phyloP scores from a whole-genome alignment of 2,329 filamentous ascomycete genomes.

The Emericellopsis atlantica region DNA sequence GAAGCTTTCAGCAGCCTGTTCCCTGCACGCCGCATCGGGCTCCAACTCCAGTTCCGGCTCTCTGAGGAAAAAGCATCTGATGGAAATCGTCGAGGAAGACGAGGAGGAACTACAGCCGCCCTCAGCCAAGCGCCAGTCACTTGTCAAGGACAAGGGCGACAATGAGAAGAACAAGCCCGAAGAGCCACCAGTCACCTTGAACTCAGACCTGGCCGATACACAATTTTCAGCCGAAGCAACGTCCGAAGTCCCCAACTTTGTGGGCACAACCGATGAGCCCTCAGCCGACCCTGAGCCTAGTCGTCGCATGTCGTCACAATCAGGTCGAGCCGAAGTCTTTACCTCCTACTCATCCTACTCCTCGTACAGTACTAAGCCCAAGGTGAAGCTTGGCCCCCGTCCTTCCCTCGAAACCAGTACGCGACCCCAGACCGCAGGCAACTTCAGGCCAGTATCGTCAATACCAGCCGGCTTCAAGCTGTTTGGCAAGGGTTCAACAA shows the following conservation, averaged over 20 bases:
- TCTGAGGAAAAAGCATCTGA: conserved; percentile 60
- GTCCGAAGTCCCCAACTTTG: conserved; percentile 37
- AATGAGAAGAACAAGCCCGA: conserved; percentile 12
- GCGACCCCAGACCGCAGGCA: conserved; percentile 47
- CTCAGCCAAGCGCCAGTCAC: conserved; percentile 40
- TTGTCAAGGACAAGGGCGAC: conserved; percentile 29
- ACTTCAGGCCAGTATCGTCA: conserved; percentile 61
- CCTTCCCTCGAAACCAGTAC: conserved; percentile 55
- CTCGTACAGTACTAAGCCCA: conserved; percentile 51
- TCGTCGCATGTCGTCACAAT: conserved; percentile 37
- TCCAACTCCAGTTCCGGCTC: conserved; percentile 82
- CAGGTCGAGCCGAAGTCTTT: conserved; percentile 36
- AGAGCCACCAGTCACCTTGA: conserved; percentile 26
- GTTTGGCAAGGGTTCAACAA: conserved; percentile 35
- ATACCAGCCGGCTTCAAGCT: conserved; percentile 72
- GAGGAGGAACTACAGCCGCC: conserved; percentile 58
- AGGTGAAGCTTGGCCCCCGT: conserved; percentile 79
- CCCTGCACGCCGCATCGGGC: conserved; percentile 74
- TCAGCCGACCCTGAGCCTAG: conserved; percentile 20
- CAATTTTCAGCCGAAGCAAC: conserved; percentile 33
- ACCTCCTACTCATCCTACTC: conserved; percentile 31
- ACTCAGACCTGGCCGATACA: conserved; percentile 37
- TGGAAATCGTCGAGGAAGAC: conserved; percentile 89
- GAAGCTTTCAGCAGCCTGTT: conserved; percentile 77
- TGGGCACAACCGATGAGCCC: conserved; percentile 21